Base-by-base conservation (phyloP, 2,329 filamentous ascomycete species). In the Coniella lustricola region DNA sequence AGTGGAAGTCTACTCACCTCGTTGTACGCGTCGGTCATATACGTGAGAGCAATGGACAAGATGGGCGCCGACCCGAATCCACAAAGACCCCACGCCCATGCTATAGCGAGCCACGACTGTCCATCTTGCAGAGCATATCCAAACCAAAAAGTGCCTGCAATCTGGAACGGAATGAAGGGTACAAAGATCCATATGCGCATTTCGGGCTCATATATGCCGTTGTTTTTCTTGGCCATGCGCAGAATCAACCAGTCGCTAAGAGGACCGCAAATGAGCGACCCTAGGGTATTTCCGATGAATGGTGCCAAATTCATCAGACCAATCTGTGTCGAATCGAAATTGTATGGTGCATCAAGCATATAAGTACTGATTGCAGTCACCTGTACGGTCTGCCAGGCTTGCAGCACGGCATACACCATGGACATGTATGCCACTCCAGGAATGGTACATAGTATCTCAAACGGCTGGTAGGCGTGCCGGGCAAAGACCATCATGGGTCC, bases 201-300 rank as follows among this genome's bases (percentile, higher is more conserved):
- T 42, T 68, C 65, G 0, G 65, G 65, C 47, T 67, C 65, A 44
- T 65, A 67, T 42, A 63, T 63, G 13, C 64, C 65, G 7, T 59
- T 57, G 12, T 66, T 64, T 3, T 57, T 55, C 17, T 61, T 60
- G 2, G 65, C 56, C 34, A 65, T 59, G 21, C 57, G 57, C 29
- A 65, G 37, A 40, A 67, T 64, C 1, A 62, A 60, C 51, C 58
- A 56, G 49, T 68, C 65, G 2, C 62, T 61, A 7, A 67, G 29
- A 7, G 61, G 57, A 1, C 65, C 65, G 10, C 62, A 64, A 29
- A 66, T 64, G 9, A 67, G 25, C 2, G 59, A 54, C 1, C 65
- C 65, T 7, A 68, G 50, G 0, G 64, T 48, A 21, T 38, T 53
- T 9, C 51, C 51, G 25, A 52, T 52, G 14, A 52, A 52, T n/a